Conservation (phyloP, 768 basidiomycete genomes). For the Tephrocybe sp. region DNA sequence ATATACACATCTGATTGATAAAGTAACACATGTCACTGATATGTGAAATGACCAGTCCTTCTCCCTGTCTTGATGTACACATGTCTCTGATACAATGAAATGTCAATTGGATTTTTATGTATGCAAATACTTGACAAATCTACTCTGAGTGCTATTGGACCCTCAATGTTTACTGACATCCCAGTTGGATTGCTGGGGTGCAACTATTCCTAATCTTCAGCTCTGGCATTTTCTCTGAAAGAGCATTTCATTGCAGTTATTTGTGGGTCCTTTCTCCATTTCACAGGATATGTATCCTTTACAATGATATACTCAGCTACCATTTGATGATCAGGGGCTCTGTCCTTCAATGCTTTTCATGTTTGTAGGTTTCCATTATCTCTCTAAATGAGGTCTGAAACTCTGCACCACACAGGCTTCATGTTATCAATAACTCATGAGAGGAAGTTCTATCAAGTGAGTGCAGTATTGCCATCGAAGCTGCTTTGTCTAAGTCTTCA, state of each 20-base stretch:
- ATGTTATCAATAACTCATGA: constrained; percentile 31
- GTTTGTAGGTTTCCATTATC: no score
- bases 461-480: background rate
- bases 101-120: background rate
- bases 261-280: constrained; percentile 16
- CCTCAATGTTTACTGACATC: background rate
- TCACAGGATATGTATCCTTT: background rate
- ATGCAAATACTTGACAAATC: background rate
- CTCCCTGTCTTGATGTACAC: background rate
- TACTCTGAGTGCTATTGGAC: background rate
- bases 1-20: background rate
- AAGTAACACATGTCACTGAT: background rate
- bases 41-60: background rate
- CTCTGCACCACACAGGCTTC: constrained; percentile 14
- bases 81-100: background rate
- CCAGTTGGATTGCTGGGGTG: constrained; percentile 49
- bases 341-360: constrained; percentile 13
- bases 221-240: constrained; percentile 20
- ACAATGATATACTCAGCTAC: constrained; percentile 1
- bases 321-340: constrained; percentile 15
- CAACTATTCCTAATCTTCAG: constrained; percentile 38
- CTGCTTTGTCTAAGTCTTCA: background rate
- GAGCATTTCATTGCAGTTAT: constrained; percentile 25
- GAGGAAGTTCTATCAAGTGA: constrained; percentile 30
- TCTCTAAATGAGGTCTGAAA: background rate